phyloP scores from a whole-genome alignment of 768 basidiomycete species.

The Lactarius indigo region DNA sequence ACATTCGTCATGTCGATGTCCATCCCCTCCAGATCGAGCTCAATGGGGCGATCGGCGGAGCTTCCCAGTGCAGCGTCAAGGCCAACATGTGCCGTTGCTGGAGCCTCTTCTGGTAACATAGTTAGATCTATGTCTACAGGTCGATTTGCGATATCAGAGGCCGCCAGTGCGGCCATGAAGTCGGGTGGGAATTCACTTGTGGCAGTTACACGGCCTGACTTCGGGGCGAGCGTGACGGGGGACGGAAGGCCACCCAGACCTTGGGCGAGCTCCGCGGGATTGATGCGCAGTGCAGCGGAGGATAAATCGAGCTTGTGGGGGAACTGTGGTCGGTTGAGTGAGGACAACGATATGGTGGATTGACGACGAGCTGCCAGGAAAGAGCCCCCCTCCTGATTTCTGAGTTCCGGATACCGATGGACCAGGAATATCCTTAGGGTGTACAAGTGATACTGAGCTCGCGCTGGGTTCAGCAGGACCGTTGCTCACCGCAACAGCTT shows the following conservation, averaged over 20 bases:
- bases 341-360: conserved; percentile 77
- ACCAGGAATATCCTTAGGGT: conserved; percentile 23
- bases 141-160: conserved; percentile 36
- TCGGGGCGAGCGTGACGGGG: conserved; percentile 79
- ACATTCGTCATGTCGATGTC: conserved; percentile 50
- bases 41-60: conserved; percentile 78
- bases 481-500: conserved; percentile 12
- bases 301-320: conserved; percentile 81
- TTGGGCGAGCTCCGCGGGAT: conserved; percentile 58
- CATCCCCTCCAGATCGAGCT: conserved; percentile 74
- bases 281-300: conserved; percentile 58
- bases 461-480: neutral
- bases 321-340: conserved; percentile 65
- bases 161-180: conserved; percentile 52
- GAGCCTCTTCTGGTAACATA: conserved; percentile 29
- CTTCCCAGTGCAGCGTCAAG: conserved; percentile 45
- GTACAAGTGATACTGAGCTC: neutral
- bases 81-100: conserved; percentile 32
- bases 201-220: conserved; percentile 52
- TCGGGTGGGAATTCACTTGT: conserved; percentile 54
- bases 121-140: conserved; percentile 57
- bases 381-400: conserved; percentile 34
- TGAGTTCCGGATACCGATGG: conserved; percentile 32
- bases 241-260: conserved; percentile 63
- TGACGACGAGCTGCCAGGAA: conserved; percentile 49